Evolutionary conservation across 2,329 filamentous ascomycete genomes (phyloP), one percentile per base, ranked within the genome.

Genomic region (Neonectria hederae): DNA sequence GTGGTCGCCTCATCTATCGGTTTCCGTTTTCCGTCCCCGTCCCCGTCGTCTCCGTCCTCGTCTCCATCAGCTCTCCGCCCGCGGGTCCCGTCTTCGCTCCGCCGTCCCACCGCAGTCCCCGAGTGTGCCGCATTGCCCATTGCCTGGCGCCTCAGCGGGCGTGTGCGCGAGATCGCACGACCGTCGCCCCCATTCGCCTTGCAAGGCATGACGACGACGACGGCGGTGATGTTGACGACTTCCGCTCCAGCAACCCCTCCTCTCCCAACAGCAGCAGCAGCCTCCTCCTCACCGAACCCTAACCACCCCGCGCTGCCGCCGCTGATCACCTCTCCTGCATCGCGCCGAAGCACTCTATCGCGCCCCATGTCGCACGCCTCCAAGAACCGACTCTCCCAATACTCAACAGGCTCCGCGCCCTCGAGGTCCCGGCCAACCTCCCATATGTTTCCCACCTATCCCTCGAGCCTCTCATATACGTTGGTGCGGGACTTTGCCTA

Each of bases 401-500:
- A 94, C 81, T 96, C 92, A 67, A 89, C 85, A 73, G 82, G 88
- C 63, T 94, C 92, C 17, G 85, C 84, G 63, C 86, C 86, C 54
- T 86, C 87, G 66, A 87, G 90, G 66, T 97, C 94, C 68, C 89
- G 93, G 65, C 93, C 94, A 21, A 86, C 86, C 60, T 97, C 93
- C n/a, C 87, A 92, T 75, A 86, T 92, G 67, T 95, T 96, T 75
- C 92, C 93, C 17, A 83, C 91, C 73, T 96, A 93, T 79, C 91
- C 93, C 73, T 96, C 94, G 63, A 97, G 90, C 76, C 87, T 97
- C 19, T 80, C 92, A 7, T 97, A 97, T 78, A 90, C 94, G n/a
- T 84, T 93, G 48, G 94, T 99, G 69, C 91, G 96, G 75, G 96
- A 99, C 83, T 99, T 98, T 81, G 96, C 96, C 71, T 99, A 98